Percentiles rank a stretch among this genome's conserved stretches.
These are phyloP conservation scores for Cicer cuneatum DNA, from an alignment of 306 rosid species.

Conservation along the genomic window DNA sequence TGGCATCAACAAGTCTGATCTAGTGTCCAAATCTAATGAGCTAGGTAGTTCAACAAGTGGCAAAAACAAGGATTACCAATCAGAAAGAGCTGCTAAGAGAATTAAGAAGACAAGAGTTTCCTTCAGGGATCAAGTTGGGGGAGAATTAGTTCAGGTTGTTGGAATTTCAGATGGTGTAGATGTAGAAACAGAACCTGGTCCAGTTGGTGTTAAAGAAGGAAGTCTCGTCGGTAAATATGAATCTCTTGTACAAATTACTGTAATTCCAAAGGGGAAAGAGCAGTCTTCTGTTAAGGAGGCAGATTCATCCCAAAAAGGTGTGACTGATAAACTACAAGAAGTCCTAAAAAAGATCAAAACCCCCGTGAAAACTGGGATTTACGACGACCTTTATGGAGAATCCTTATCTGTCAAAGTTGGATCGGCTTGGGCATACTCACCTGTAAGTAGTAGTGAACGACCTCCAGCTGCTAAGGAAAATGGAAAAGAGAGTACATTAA, in stretches of 20 bases:
- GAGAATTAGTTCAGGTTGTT: conserved; percentile 86
- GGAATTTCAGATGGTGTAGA: conserved; percentile 94
- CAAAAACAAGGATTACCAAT: conserved; percentile 47
- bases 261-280: conserved; percentile 92
- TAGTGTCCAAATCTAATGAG: conserved; percentile 54
- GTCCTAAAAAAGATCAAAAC: conserved; percentile 81
- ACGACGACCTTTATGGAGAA: conserved; percentile 93
- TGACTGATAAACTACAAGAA: conserved; percentile 91
- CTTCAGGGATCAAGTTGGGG: conserved; percentile 96
- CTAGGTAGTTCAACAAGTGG: conserved; percentile 48
- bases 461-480: conserved; percentile 58
- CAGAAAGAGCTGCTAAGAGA: conserved; percentile 79
- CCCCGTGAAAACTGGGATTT: conserved; percentile 69
- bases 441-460: conserved; percentile 49
- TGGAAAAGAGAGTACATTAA: conserved; percentile 47
- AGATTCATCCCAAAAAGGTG: conserved; percentile 73
- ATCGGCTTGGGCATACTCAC: conserved; percentile 90
- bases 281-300: conserved; percentile 64
- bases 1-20: conserved; percentile 68
- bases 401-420: conserved; percentile 82
- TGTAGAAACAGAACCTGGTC: conserved; percentile 97
- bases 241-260: conserved; percentile 86
- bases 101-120: conserved; percentile 75
- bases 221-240: conserved; percentile 96
- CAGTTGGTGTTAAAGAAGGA: conserved; percentile 95